Evolutionary conservation across 169 alveolate species (phyloP).

Genomic region (Eimeria praecox): DNA sequence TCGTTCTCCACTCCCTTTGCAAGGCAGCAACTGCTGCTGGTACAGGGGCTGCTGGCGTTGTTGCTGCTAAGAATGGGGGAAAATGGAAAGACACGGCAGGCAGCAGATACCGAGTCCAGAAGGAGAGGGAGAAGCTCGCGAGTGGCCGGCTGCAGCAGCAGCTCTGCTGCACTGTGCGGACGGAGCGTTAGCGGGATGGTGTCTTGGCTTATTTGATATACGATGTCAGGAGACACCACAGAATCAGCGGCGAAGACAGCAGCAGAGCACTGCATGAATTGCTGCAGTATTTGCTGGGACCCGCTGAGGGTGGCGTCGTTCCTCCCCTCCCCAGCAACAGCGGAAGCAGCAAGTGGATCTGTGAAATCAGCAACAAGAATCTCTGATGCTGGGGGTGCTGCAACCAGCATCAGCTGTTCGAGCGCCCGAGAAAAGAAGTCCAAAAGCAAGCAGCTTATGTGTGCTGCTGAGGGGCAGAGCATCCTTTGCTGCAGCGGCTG

Average conservation of each 20-base stretch:
- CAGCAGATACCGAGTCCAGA: constrained; percentile 58
- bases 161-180: constrained; percentile 64
- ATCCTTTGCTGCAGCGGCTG: constrained; percentile 24
- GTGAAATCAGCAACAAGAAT: neutral
- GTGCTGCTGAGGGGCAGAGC: constrained; percentile 58
- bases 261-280: constrained; percentile 42
- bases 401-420: constrained; percentile 71
- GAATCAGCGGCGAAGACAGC: constrained; percentile 58
- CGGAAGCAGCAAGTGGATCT: neutral
- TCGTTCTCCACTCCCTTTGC: constrained; percentile 13
- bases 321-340: neutral
- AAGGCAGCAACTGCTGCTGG: constrained; percentile 19
- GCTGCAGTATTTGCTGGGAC: constrained; percentile 42
- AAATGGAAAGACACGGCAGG: constrained; percentile 64
- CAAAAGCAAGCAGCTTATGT: constrained; percentile 39
- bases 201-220: constrained; percentile 28
- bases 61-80: neutral
- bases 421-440: constrained; percentile 52
- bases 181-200: constrained; percentile 19
- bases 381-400: constrained; percentile 56
- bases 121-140: constrained; percentile 64
- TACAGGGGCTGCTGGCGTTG: neutral
- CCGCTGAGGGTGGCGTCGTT: neutral
- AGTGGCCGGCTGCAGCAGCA: constrained; percentile 75
- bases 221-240: constrained; percentile 64